A percentile compares a stretch with the other conserved stretches of the same genome.
Conservation (phyloP, 768 basidiomycete species). For the Xerocomus potaroensis region DNA sequence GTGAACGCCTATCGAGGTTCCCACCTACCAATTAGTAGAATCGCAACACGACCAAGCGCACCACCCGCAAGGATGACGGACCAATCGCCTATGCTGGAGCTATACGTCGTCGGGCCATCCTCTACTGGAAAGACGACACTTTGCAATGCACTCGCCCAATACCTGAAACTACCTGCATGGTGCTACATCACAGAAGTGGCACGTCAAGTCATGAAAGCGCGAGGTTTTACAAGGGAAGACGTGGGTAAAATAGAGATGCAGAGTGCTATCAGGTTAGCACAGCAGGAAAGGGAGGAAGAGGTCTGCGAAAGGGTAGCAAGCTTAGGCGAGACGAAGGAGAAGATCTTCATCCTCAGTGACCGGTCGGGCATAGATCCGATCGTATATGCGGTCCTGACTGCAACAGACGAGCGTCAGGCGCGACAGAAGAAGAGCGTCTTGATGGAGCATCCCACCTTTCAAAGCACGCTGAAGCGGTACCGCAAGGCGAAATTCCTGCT, state of each 20-base stretch:
- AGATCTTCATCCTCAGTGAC: conserved; percentile 56
- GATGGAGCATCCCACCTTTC: conserved; percentile 36
- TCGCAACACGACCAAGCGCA: conserved; percentile 3
- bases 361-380: conserved; percentile 63
- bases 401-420: conserved; percentile 36
- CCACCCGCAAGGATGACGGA: conserved; percentile 14
- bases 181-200: conserved; percentile 60
- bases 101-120: conserved; percentile 51
- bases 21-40: conserved; percentile 14
- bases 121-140: conserved; percentile 72
- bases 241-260: conserved; percentile 57
- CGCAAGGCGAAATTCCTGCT: conserved; percentile 48
- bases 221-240: conserved; percentile 51
- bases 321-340: conserved; percentile 10
- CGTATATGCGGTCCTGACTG: conserved; percentile 54
- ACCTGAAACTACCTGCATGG: conserved; percentile 34
- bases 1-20: conserved; percentile 10
- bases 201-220: conserved; percentile 47
- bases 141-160: conserved; percentile 46
- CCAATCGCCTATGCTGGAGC: conserved; percentile 12
- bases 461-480: conserved; percentile 40
- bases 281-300: conserved; percentile 43
- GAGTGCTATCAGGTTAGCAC: conserved; percentile 54
- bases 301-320: conserved; percentile 10
- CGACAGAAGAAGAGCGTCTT: conserved; percentile 33